Evolutionary conservation across 2,329 filamentous ascomycete genomes (phyloP).

Genomic region (Ascochyta koolunga): DNA sequence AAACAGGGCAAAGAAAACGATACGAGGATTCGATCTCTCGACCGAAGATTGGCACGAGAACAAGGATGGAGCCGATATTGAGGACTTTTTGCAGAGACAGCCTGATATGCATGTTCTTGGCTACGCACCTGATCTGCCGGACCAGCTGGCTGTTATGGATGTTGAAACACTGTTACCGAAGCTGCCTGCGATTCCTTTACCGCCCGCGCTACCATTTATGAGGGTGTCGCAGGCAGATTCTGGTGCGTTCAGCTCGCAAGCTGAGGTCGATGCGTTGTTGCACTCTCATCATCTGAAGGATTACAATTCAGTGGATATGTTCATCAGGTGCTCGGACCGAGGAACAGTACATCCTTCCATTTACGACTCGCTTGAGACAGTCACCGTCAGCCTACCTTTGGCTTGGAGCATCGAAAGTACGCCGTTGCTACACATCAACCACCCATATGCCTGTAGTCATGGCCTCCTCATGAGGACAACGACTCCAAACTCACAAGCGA

Average conservation of each 20-base stretch:
- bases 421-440: conserved; percentile 68
- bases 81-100: conserved; percentile 49
- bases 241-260: conserved; percentile 49
- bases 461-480: conserved; percentile 66
- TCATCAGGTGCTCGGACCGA: conserved; percentile 74
- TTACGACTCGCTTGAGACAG: conserved; percentile 84
- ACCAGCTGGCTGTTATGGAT: conserved; percentile 51
- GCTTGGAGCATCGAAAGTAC: conserved; percentile 53
- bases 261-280: conserved; percentile 48
- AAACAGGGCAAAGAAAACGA: conserved; percentile 44
- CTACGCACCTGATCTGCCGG: conserved; percentile 47
- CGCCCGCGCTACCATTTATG: conserved; percentile 44
- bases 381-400: conserved; percentile 63
- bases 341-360: conserved; percentile 78
- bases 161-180: conserved; percentile 47
- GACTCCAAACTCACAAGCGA: conserved; percentile 32
- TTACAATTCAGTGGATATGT: conserved; percentile 77
- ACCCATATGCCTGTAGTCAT: conserved; percentile 77
- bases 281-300: conserved; percentile 62
- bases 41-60: conserved; percentile 45
- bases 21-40: conserved; percentile 25
- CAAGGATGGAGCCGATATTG: conserved; percentile 42
- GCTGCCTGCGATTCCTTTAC: conserved; percentile 45
- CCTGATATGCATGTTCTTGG: conserved; percentile 42
- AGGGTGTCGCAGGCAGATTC: conserved; percentile 36